Base-by-base conservation (phyloP, 257 asterid genomes). In the Ajuga chamaepitys region DNA sequence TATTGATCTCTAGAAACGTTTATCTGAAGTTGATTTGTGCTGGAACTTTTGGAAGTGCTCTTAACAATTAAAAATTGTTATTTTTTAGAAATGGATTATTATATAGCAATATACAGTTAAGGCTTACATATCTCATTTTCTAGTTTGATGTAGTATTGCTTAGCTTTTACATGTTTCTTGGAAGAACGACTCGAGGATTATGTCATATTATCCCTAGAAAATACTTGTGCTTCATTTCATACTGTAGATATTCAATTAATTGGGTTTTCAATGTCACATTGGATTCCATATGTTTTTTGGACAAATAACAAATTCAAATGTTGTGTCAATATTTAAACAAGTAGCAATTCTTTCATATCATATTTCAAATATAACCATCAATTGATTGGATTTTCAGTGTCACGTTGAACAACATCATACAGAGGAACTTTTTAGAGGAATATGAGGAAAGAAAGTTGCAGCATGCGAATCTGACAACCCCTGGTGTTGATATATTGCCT, bases 391-490 rank as follows among this genome's bases (percentile, higher is more conserved):
- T 55, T 75, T 70, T 71, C 85, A 91, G 96, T 74, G 96, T 91
- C 77, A 86, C 95, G 9, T 73, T 91, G 85, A 88, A 84, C 82
- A 88, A 82, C 84, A 86, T 91, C 65, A 88, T 91, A 66, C 85
- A 88, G 72, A 91, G 78, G 78, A 91, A 70, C 70, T 91, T 91
- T 74, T 91, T 88, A 0, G 96, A 88, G 57, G 96, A 91, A 72
- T 81, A 82, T 74, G 87, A 80, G 21, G 96, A 88, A 70, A 81
- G 98, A 80, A 86, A 77, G 82, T 75, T 71, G 24, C 95, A 88
- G 81, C 64, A 91, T 67, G 84, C 83, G 53, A 85, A 80, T 72
- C 67, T 86, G 63, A 78, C 86, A 62, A 78, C 77, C 71, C 83
- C 48, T 44, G 91, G 95, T 66, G 88, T 75, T 75, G 94, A 91